Evolutionary conservation across 805 yeast species (phyloP).

Genomic region (Schwanniomyces yamadae): DNA sequence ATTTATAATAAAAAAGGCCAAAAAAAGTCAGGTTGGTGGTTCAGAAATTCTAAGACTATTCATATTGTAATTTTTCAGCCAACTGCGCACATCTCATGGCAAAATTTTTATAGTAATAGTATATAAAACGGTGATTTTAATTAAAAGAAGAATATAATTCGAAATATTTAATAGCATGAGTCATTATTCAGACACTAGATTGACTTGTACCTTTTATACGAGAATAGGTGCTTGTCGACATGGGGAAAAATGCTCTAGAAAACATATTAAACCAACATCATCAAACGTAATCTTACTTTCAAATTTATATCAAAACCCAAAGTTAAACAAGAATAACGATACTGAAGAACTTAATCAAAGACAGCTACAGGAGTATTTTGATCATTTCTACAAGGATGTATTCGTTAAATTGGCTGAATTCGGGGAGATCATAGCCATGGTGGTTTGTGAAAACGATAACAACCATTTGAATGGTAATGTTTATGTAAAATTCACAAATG

Average conservation of each 20-base stretch:
- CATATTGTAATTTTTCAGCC: no score
- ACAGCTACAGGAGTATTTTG: constrained; percentile 49
- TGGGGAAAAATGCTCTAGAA: constrained; percentile 81
- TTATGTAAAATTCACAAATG: constrained; percentile 58
- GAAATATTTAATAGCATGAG: no score
- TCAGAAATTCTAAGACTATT: no score
- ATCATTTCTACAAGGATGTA: constrained; percentile 67
- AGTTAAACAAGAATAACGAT: constrained; percentile 31
- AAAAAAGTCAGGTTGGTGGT: no score
- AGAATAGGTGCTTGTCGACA: constrained; percentile 94
- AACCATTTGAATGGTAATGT: constrained; percentile 86
- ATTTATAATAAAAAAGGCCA: no score
- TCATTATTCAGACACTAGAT: constrained; percentile 4
- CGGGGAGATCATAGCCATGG: constrained; percentile 58
- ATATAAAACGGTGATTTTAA: no score
- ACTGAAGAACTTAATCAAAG: constrained; percentile 31
- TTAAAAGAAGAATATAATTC: no score
- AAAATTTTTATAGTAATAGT: no score
- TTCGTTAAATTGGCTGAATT: constrained; percentile 56
- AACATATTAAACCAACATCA: constrained; percentile 62
- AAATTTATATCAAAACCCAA: constrained; percentile 65
- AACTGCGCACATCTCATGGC: no score
- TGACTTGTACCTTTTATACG: constrained; percentile 59
- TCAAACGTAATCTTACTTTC: constrained; percentile 66
- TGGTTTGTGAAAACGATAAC: constrained; percentile 80